These are phyloP conservation scores for Graphiopsis chlorocephala DNA, from an alignment of 2,329 filamentous ascomycete genomes.

Conservation along the genomic window DNA sequence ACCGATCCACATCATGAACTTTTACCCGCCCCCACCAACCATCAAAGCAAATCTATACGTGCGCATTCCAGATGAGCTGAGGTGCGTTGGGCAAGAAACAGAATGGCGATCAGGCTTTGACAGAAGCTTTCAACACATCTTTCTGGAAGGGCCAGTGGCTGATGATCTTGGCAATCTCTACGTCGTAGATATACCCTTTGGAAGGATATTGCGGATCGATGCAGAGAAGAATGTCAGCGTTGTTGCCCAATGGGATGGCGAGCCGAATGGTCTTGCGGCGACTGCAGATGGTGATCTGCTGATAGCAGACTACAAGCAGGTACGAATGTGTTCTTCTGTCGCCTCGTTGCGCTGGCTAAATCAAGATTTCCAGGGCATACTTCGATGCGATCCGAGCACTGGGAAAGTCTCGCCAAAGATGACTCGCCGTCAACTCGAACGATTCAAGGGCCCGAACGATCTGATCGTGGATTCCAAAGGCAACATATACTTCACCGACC, in stretches of 20 bases:
- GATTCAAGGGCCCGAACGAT: slow-evolving; percentile 47
- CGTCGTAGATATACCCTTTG: slow-evolving; percentile 42
- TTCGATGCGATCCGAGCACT: slow-evolving; percentile 35
- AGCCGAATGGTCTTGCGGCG: slow-evolving; percentile 42
- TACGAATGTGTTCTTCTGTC: slow-evolving; percentile 13
- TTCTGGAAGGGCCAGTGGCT: slow-evolving; percentile 41
- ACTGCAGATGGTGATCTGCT: slow-evolving; percentile 36
- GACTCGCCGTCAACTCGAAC: slow-evolving; percentile 40
- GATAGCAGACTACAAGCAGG: slow-evolving; percentile 45
- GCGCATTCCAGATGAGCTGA: slow-evolving; percentile 37
- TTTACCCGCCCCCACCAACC: slow-evolving; percentile 34
- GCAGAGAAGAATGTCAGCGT: slow-evolving; percentile 31
- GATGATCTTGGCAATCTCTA: slow-evolving; percentile 37
- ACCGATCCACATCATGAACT: slow-evolving; percentile 30
- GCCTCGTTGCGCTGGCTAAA: too few relatives aligned
- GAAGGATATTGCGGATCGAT: slow-evolving; percentile 39
- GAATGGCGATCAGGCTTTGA: slow-evolving; percentile 43
- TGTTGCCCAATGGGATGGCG: slow-evolving; percentile 39
- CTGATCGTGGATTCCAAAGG: slow-evolving; percentile 39
- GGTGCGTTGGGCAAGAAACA: slow-evolving; percentile 19
- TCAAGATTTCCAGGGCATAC: slow-evolving; percentile 34
- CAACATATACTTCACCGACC: slow-evolving; percentile 46
- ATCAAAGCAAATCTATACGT: slow-evolving; percentile 38
- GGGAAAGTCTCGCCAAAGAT: slow-evolving; percentile 33
- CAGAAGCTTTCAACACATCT: slow-evolving; percentile 38